Evolutionary conservation across 129 eudicot species (phyloP).

Genomic region (Artemisia tridentata): DNA sequence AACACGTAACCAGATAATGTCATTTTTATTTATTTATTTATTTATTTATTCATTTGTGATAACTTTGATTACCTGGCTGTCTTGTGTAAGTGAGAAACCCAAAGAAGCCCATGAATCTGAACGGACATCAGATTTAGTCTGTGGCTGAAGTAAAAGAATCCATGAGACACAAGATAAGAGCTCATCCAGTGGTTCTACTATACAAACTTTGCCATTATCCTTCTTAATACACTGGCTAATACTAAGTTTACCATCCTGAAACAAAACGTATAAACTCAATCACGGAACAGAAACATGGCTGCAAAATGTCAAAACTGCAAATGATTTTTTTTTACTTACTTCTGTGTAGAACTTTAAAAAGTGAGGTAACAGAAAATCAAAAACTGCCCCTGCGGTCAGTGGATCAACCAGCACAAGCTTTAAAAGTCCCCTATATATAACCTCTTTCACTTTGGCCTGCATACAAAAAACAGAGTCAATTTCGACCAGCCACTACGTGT

Average conservation of each 20-base stretch:
- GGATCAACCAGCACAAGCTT: constrained; percentile 81
- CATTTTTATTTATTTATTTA: not conserved
- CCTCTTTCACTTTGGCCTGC: constrained; percentile 67
- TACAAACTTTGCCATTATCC: constrained; percentile 50
- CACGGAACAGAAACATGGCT: constrained; percentile 14
- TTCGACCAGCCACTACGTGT: no score
- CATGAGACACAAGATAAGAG: constrained; percentile 79
- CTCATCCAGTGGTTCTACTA: constrained; percentile 68
- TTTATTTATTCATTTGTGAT: not conserved
- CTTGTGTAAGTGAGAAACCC: constrained; percentile 87
- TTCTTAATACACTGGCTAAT: constrained; percentile 45
- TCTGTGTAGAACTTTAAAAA: constrained; percentile 60
- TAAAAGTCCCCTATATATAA: constrained; percentile 56
- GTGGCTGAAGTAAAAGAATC: constrained; percentile 82
- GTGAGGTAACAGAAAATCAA: constrained; percentile 69
- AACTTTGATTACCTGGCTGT: constrained; percentile 49
- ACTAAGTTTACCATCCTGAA: constrained; percentile 60
- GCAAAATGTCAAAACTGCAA: not conserved
- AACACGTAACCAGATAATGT: constrained; percentile 1
- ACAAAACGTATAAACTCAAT: constrained; percentile 23
- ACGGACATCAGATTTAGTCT: constrained; percentile 42
- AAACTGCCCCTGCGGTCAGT: constrained; percentile 49
- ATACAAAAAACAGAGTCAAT: constrained; percentile 13
- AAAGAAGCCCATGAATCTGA: constrained; percentile 64
- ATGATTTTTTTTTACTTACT: constrained; percentile 30